Conservation (phyloP, 2,329 filamentous ascomycete genomes). For the Alternaria longipes region DNA sequence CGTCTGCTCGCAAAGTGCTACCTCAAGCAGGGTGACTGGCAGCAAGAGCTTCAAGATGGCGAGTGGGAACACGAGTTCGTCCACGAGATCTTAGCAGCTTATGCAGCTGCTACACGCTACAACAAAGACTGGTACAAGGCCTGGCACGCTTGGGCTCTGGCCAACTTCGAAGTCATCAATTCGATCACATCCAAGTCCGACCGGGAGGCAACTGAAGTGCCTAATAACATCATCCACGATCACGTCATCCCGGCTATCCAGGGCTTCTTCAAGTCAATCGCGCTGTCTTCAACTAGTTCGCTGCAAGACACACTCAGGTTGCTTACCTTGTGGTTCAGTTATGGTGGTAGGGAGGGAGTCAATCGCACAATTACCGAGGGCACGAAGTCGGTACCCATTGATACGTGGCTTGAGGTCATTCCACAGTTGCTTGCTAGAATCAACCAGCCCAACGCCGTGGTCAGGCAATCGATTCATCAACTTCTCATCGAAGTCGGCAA, state of each 20-base stretch:
- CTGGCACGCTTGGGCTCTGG: constrained; percentile 98
- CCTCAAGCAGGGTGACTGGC: constrained; percentile 95
- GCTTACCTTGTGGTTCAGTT: constrained; percentile 94
- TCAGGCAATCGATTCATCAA: constrained; percentile 90
- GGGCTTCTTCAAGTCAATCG: constrained; percentile 98
- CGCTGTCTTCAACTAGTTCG: constrained; percentile 88
- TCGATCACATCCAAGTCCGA: constrained; percentile 74
- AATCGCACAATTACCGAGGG: constrained; percentile 89
- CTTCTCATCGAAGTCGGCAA: constrained; percentile 91
- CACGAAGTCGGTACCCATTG: constrained; percentile 89
- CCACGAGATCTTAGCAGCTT: constrained; percentile 88
- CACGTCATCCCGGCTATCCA: constrained; percentile 94
- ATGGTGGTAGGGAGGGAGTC: constrained; percentile 88
- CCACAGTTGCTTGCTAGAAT: constrained; percentile 97
- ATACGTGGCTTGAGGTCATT: constrained; percentile 98
- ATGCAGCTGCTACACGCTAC: constrained; percentile 89
- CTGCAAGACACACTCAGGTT: constrained; percentile 93
- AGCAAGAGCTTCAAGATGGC: constrained; percentile 82
- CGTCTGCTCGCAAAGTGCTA: constrained; percentile 93
- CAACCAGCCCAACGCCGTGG: constrained; percentile 90
- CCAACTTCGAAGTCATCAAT: constrained; percentile 98
- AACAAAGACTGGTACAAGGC: constrained; percentile 98
- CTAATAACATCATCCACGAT: constrained; percentile 76
- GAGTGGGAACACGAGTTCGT: constrained; percentile 90
- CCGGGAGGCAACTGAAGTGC: constrained; percentile 65